Conservation (phyloP, 352 stramenopile genomes). For the Globisporangium okanoganense region DNA sequence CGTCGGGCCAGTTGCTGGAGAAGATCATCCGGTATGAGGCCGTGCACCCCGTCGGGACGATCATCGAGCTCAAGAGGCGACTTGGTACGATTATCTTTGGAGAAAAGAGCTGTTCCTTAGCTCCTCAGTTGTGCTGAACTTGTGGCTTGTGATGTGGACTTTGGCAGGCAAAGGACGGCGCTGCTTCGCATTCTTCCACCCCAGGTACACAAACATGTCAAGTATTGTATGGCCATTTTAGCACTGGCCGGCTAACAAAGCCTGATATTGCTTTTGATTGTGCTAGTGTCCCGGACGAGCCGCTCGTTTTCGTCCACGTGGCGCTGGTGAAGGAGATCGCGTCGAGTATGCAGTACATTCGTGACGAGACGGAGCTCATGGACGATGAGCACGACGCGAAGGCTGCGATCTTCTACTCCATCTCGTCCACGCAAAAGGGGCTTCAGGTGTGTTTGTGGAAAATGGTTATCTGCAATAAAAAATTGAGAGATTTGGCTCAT, state of each 20-base stretch:
- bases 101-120: not conserved
- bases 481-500: not conserved
- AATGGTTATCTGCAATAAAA: too few relatives aligned
- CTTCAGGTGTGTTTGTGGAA: conserved; percentile 45
- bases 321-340: conserved; percentile 89
- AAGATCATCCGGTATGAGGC: conserved; percentile 95
- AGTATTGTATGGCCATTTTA: not conserved
- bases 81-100: conserved; percentile 42
- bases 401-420: conserved; percentile 95
- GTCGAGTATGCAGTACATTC: conserved; percentile 90
- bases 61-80: conserved; percentile 91
- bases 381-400: conserved; percentile 50
- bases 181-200: conserved; percentile 96
- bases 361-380: conserved; percentile 65
- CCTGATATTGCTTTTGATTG: not conserved
- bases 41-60: conserved; percentile 92
- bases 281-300: conserved; percentile 80
- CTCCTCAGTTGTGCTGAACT: not conserved
- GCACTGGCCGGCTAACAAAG: not conserved
- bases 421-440: conserved; percentile 91
- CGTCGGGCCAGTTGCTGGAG: conserved; percentile 90
- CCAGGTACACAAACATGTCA: conserved; percentile 34
- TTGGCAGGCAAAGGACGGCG: conserved; percentile 53
- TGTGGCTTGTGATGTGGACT: not conserved
- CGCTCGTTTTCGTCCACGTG: conserved; percentile 95